phyloP scores from a whole-genome alignment of 805 yeast species.

The Pachysolen tannophilus region DNA sequence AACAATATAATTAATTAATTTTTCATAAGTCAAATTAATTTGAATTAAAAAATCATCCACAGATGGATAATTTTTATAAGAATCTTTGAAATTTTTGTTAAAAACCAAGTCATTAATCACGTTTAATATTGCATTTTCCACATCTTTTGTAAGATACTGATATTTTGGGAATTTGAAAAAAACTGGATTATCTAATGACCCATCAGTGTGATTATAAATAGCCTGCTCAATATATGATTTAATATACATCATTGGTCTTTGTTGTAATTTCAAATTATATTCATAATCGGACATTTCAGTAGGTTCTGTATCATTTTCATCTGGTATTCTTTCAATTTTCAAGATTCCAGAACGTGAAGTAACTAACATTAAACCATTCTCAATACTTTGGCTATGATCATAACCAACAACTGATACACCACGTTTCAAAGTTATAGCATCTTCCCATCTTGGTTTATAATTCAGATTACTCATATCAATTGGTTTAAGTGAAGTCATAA shows the following conservation, averaged over 20 bases:
- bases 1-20: constrained; percentile 13
- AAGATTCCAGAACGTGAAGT: constrained; percentile 56
- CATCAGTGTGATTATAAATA: constrained; percentile 46
- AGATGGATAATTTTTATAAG: constrained; percentile 46
- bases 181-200: constrained; percentile 31
- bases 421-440: constrained; percentile 50
- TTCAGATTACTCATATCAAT: constrained; percentile 16
- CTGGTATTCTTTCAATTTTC: constrained; percentile 41
- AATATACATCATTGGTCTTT: constrained; percentile 28
- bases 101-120: constrained; percentile 48
- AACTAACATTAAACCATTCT: constrained; percentile 22
- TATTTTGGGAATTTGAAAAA: constrained; percentile 30
- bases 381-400: constrained; percentile 25
- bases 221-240: constrained; percentile 82
- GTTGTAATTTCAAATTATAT: constrained; percentile 8
- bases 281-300: constrained; percentile 1
- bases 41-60: constrained; percentile 37
- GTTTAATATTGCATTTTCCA: constrained; percentile 41
- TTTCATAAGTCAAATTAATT: constrained; percentile 14
- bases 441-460: constrained; percentile 67
- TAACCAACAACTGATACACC: constrained; percentile 48
- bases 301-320: constrained; percentile 14
- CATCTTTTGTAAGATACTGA: constrained; percentile 33
- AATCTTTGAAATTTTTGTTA: constrained; percentile 43
- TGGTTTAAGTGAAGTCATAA: constrained; percentile 33